These are phyloP conservation scores for Fusarium sp. DNA, from an alignment of 2,329 filamentous ascomycete species.

Conservation along the genomic window DNA sequence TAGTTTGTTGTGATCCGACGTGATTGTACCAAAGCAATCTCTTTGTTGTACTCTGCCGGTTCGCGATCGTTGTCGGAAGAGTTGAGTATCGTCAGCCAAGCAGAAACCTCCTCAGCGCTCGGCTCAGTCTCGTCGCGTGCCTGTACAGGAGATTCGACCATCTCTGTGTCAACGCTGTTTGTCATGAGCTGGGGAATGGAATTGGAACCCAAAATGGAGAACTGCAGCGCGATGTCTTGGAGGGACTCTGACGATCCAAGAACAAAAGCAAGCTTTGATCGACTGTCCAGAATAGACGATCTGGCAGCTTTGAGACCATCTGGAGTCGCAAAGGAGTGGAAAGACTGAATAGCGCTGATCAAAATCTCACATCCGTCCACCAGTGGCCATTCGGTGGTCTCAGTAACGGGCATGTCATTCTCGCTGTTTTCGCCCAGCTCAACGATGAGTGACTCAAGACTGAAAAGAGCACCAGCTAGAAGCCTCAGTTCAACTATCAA, in stretches of 20 bases:
- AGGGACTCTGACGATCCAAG: slow-evolving; percentile 42
- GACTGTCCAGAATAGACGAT: slow-evolving; percentile 29
- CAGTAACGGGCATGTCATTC: slow-evolving; percentile 19
- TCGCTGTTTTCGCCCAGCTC: slow-evolving; percentile 26
- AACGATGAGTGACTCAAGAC: slow-evolving; percentile 38
- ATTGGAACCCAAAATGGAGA: slow-evolving; percentile 36
- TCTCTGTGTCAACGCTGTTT: neutral
- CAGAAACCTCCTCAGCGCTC: slow-evolving; percentile 29
- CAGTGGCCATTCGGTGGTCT: slow-evolving; percentile 34
- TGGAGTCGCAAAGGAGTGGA: slow-evolving; percentile 27
- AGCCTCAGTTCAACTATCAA: slow-evolving; percentile 39
- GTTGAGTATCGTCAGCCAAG: slow-evolving; percentile 39
- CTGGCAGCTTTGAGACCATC: slow-evolving; percentile 39
- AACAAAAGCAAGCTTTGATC: slow-evolving; percentile 40
- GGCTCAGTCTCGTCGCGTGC: slow-evolving; percentile 22
- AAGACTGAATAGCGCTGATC: slow-evolving; percentile 23
- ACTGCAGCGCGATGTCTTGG: slow-evolving; percentile 36
- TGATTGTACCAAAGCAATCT: slow-evolving; percentile 37
- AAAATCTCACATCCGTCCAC: slow-evolving; percentile 38
- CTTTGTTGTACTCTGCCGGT: slow-evolving; percentile 44
- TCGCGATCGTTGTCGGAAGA: slow-evolving; percentile 40
- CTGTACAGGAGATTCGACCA: neutral
- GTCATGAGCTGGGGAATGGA: slow-evolving; percentile 27
- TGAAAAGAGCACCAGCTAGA: slow-evolving; percentile 37
- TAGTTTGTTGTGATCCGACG: slow-evolving; percentile 40